Conservation (phyloP, 768 basidiomycete genomes). For the Leccinum arenicola region DNA sequence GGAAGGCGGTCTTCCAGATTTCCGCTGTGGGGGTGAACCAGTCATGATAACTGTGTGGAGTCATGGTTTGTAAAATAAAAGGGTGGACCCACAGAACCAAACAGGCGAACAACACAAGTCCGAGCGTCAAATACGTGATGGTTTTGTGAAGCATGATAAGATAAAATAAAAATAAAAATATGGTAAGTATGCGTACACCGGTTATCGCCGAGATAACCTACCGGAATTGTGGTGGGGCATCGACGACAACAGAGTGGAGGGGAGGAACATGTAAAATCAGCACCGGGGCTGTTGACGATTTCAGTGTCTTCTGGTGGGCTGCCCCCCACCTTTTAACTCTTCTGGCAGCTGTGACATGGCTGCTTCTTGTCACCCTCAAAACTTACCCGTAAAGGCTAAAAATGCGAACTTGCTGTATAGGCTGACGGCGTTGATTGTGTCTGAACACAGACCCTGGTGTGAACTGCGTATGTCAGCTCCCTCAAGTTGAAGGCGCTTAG, state of each 20-base stretch:
- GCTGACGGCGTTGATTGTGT: slow-evolving; percentile 25
- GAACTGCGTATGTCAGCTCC: slow-evolving; percentile 31
- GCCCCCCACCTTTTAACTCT: slow-evolving; percentile 27
- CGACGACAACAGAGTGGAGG: neutral
- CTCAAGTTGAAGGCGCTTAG: slow-evolving; percentile 11
- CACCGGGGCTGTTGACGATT: slow-evolving; percentile 2
- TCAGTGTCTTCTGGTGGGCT: slow-evolving; percentile 16
- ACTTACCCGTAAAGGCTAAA: slow-evolving; percentile 30
- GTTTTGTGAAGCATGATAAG: slow-evolving; percentile 15
- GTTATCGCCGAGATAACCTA: slow-evolving; percentile 16
- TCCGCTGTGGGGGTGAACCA: slow-evolving; percentile 16
- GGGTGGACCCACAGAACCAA: slow-evolving; percentile 35
- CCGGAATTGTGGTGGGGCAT: neutral
- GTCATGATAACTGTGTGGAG: slow-evolving; percentile 25
- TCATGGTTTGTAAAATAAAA: slow-evolving; percentile 28
- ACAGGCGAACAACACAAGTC: slow-evolving; percentile 26
- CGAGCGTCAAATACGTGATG: slow-evolving; percentile 10
- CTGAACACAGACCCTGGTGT: slow-evolving; percentile 23
- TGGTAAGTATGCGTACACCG: slow-evolving; percentile 17
- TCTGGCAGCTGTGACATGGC: slow-evolving; percentile 15
- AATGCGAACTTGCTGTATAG: slow-evolving; percentile 17
- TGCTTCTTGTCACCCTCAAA: slow-evolving; percentile 13
- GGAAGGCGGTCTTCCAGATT: slow-evolving; percentile 7
- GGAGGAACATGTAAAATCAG: slow-evolving; percentile 3
- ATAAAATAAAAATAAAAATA: slow-evolving; percentile 15